Conservation (phyloP, 2,329 filamentous ascomycete species). For the Elsinoe ampelina region DNA sequence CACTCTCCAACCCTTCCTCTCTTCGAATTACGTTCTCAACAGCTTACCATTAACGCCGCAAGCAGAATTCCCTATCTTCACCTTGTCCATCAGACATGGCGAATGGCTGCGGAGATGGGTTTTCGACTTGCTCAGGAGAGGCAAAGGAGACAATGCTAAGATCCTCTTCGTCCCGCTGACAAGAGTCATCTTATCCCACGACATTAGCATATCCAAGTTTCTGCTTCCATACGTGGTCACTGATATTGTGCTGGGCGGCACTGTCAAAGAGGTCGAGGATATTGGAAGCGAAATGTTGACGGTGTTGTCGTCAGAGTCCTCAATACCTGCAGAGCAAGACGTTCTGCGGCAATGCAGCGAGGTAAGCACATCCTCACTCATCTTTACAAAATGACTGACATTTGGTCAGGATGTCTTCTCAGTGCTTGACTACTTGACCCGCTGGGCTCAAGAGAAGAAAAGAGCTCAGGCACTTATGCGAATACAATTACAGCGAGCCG, state of each 20-base stretch:
- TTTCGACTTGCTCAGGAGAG: slow-evolving; percentile 70
- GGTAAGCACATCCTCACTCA: slow-evolving; percentile 41
- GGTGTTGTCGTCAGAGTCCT: slow-evolving; percentile 58
- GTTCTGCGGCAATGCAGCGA: slow-evolving; percentile 80
- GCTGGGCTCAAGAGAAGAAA: slow-evolving; percentile 77
- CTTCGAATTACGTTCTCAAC: slow-evolving; percentile 69
- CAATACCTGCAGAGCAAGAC: slow-evolving; percentile 52
- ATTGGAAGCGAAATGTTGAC: slow-evolving; percentile 64
- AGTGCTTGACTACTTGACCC: slow-evolving; percentile 80
- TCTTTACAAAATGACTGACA: not conserved
- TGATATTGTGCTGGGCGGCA: slow-evolving; percentile 70
- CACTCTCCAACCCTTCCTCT: slow-evolving; percentile 78
- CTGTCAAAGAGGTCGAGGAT: slow-evolving; percentile 52
- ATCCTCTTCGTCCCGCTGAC: slow-evolving; percentile 74
- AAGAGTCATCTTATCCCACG: slow-evolving; percentile 74
- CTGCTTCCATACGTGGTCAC: slow-evolving; percentile 78
- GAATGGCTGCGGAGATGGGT: slow-evolving; percentile 76
- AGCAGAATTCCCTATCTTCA: slow-evolving; percentile 66
- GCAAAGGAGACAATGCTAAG: slow-evolving; percentile 62
- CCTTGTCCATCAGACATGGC: slow-evolving; percentile 56
- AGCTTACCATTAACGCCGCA: slow-evolving; percentile 23
- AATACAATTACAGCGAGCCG: slow-evolving; percentile 35
- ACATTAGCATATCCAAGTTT: slow-evolving; percentile 77
- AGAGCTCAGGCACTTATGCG: slow-evolving; percentile 36
- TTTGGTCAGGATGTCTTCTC: slow-evolving; percentile 66